Evolutionary conservation across 2,329 filamentous ascomycete genomes (phyloP).

Genomic region (Pseudocercospora vitis): DNA sequence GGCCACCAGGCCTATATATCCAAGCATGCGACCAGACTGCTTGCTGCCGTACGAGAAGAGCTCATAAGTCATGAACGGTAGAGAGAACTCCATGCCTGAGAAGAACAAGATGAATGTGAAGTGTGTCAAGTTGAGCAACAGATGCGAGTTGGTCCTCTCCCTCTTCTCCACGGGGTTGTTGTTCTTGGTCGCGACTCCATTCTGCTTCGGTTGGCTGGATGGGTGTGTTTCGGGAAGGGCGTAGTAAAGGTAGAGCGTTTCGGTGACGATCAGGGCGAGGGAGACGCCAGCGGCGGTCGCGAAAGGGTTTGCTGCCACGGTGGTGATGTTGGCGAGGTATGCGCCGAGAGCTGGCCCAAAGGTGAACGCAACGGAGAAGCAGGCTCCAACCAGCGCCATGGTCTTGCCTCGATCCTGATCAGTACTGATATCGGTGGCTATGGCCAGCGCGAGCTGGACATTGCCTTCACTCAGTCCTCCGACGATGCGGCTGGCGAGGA

Average conservation of each 20-base stretch:
- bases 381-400: constrained; percentile 94
- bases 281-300: constrained; percentile 88
- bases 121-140: constrained; percentile 79
- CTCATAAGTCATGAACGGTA: constrained; percentile 96
- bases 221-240: constrained; percentile 82
- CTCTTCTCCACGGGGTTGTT: constrained; percentile 29
- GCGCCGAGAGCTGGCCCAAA: constrained; percentile 92
- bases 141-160: constrained; percentile 75
- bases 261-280: constrained; percentile 76
- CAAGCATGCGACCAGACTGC: constrained; percentile 80
- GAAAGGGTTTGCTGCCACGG: constrained; percentile 86
- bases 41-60: constrained; percentile 79
- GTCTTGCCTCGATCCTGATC: constrained; percentile 80
- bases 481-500: constrained; percentile 87
- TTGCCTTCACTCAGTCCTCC: constrained; percentile 96
- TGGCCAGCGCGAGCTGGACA: constrained; percentile 91
- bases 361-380: constrained; percentile 96
- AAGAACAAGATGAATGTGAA: constrained; percentile 94
- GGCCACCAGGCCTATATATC: constrained; percentile 86
- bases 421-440: constrained; percentile 93
- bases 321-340: constrained; percentile 73
- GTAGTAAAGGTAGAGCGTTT: constrained; percentile 84
- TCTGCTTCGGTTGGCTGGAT: constrained; percentile 23
- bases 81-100: constrained; percentile 95
- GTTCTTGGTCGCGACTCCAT: constrained; percentile 28